Evolutionary conservation across 2,329 filamentous ascomycete genomes (phyloP), one percentile per base, ranked within the genome.

Genomic region (Penicillium sp.): DNA sequence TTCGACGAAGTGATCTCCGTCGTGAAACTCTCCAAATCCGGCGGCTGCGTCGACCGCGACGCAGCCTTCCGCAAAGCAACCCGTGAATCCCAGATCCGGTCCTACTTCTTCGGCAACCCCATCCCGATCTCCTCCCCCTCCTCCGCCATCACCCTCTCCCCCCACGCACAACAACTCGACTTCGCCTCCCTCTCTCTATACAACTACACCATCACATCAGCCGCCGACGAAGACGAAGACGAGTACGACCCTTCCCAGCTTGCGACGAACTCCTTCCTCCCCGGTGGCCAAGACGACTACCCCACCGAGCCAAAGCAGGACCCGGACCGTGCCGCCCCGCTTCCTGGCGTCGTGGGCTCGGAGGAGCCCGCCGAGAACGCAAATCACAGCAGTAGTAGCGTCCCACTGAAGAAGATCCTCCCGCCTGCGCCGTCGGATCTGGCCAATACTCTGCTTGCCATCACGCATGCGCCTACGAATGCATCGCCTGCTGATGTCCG

Each of bases 91-190:
- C 81, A 87, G 42, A 90, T 96, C 44, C 86, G 87, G 58, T 86
- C 91, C 60, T 99, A 99, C 71, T 99, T 99, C 74, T 99, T 96
- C 66, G 93, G 93, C 9, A 86, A 88, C 55, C 60, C 69, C 0
- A 67, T 70, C 9, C 66, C 72, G 2, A 69, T 71, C 10, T 46
- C 29, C 9, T 66, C 69, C 0, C 65, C 67, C 4, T 64, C 67
- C 6, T 72, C 80, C 1, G 84, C 82, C 54, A 81, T 87, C 50
- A 87, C 88, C 0, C 76, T 99, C 2, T 93, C 88, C 38, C 93
- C 93, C 0, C 87, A 91, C 61, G 95, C 89, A 6, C 89, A 95
- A 62, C 86, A 87, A 51, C 82, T 95, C 4, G 85, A 89, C 54
- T 93, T 90, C 65, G 78, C 83, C 50, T 81, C 84, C 8, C 68